A percentile compares a stretch with the other conserved stretches of the same genome.
phyloP scores from a whole-genome alignment of 73 alveolate genomes.

The Effrenium voratum region DNA sequence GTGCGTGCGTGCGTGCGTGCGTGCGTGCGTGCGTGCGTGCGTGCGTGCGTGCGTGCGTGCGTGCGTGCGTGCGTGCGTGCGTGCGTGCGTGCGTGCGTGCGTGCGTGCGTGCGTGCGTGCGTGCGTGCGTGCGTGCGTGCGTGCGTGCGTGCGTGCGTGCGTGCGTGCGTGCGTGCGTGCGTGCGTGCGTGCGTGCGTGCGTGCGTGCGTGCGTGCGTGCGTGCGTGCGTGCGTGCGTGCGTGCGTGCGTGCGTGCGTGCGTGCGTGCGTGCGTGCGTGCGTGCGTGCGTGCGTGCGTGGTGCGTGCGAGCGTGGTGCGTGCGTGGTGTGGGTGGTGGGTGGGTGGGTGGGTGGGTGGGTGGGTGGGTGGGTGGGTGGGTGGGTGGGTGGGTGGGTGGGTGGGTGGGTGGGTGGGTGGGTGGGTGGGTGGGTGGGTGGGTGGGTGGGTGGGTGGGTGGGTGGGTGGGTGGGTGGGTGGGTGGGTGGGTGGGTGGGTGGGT shows the following conservation, averaged over 20 bases:
- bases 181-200: conserved; percentile 33
- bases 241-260: conserved; percentile 37
- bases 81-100: conserved; percentile 35
- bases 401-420: no score
- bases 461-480: no score
- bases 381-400: no score
- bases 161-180: conserved; percentile 39
- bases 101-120: conserved; percentile 49
- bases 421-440: no score
- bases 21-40: conserved; percentile 49
- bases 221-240: conserved; percentile 33
- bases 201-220: conserved; percentile 21
- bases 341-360: no score
- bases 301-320: conserved; percentile 31
- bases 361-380: no score
- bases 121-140: conserved; percentile 37
- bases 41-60: conserved; percentile 42
- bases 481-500: no score
- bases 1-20: conserved; percentile 18
- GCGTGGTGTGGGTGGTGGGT: no score
- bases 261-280: conserved; percentile 37
- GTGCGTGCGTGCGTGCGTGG: conserved; percentile 37
- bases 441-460: no score
- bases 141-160: conserved; percentile 49
- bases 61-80: conserved; percentile 45